Evolutionary conservation across 1,139 yeast genomes (phyloP).

Genomic region (Yamadazyma buinensis): DNA sequence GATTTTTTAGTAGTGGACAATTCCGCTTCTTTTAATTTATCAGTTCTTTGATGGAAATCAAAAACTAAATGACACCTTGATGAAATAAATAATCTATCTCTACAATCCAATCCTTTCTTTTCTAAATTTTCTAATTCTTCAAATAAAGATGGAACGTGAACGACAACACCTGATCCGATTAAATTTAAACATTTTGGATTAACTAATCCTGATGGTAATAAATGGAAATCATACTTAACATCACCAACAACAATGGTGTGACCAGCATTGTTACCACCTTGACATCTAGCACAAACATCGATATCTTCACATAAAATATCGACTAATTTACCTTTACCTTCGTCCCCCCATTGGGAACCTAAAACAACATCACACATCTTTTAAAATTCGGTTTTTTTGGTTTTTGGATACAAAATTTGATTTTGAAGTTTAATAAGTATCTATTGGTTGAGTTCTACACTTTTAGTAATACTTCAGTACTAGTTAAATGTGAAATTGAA

Average conservation of each 20-base stretch:
- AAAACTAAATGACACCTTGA: conserved; percentile 95
- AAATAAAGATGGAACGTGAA: conserved; percentile 92
- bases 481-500: too few species aligned
- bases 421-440: background rate
- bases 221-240: conserved; percentile 92
- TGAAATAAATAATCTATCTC: conserved; percentile 79
- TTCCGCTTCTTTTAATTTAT: conserved; percentile 91
- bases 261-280: conserved; percentile 99
- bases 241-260: conserved; percentile 93
- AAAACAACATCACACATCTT: conserved; percentile 85
- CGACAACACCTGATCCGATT: conserved; percentile 95
- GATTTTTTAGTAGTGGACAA: conserved; percentile 80
- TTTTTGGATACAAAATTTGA: background rate
- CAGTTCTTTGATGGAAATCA: conserved; percentile 97
- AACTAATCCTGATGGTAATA: conserved; percentile 96
- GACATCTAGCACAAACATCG: conserved; percentile 97
- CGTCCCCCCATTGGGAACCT: conserved; percentile 99
- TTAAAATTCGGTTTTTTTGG: background rate
- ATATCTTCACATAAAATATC: conserved; percentile 90
- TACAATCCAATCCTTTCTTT: conserved; percentile 74
- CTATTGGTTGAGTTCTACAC: too few species aligned
- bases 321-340: conserved; percentile 97
- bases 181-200: conserved; percentile 87
- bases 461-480: too few species aligned
- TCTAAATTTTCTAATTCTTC: conserved; percentile 79